phyloP scores from a whole-genome alignment of 441 rosid species.

The Erodium trifolium region DNA sequence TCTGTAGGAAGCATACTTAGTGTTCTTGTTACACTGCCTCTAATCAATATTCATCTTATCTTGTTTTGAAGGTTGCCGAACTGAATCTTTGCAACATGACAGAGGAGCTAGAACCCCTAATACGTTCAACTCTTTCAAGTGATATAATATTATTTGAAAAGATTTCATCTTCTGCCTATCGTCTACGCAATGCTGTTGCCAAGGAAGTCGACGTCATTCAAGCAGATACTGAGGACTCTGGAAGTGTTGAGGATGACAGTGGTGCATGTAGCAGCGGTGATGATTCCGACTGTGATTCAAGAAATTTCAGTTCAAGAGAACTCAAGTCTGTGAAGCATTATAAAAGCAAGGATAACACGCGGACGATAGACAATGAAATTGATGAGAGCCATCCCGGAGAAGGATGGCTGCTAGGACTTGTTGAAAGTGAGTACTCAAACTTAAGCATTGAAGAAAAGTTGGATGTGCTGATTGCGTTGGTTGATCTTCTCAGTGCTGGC shows the following conservation, averaged over 20 bases:
- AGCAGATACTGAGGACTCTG: slow-evolving; percentile 68
- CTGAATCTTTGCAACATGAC: slow-evolving; percentile 45
- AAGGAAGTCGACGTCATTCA: slow-evolving; percentile 45
- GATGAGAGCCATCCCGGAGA: slow-evolving; percentile 96
- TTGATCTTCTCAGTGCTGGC: slow-evolving; percentile 76
- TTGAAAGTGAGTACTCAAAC: slow-evolving; percentile 95
- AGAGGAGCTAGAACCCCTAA: slow-evolving; percentile 56
- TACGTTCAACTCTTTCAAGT: slow-evolving; percentile 79
- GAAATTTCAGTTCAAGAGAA: slow-evolving; percentile 32
- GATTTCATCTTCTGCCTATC: slow-evolving; percentile 71
- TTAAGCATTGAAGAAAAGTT: slow-evolving; percentile 80
- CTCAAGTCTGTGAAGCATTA: slow-evolving; percentile 23
- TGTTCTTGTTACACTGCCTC: neutral
- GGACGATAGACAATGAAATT: slow-evolving; percentile 54
- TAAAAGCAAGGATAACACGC: slow-evolving; percentile 35
- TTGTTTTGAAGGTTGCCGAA: slow-evolving; percentile 53
- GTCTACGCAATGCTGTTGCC: slow-evolving; percentile 51
- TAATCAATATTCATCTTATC: neutral
- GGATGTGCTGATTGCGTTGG: slow-evolving; percentile 68
- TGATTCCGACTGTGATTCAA: slow-evolving; percentile 50
- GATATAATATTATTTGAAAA: slow-evolving; percentile 91
- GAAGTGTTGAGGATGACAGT: slow-evolving; percentile 72
- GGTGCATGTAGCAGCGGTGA: slow-evolving; percentile 43
- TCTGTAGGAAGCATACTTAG: neutral
- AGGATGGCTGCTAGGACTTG: slow-evolving; percentile 79